Base-by-base conservation (phyloP, 2,329 filamentous ascomycete species). In the Claviceps monticola region DNA sequence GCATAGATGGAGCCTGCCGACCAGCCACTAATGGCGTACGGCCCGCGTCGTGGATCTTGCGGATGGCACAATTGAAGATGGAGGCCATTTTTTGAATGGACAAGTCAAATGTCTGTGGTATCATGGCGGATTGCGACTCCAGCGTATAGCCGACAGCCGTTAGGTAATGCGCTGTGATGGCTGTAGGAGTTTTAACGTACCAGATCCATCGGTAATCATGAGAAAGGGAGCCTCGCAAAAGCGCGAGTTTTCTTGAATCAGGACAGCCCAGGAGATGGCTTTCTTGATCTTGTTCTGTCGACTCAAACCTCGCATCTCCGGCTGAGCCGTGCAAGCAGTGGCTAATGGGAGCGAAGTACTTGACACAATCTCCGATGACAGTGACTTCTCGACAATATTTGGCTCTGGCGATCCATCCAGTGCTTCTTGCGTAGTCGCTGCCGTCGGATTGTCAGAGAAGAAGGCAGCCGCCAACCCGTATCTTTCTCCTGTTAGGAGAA, bases 381-480 rank as follows among this genome's bases (percentile, higher is more conserved):
- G 8, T 2, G 42, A 8, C 42, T 44, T 4, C 6, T 26, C 21
- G 42, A 13, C 4, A 4, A 26, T 44, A 0, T 19, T 16, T 26
- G 5, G 9, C 42, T 14, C 42, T 2, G 21, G 42, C 42, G 42
- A 16, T n/a, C 14, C 42, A 8, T 26, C 13, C 16, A 26, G 21
- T 44, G 42, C 13, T 44, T 44, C 13, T 14, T 3, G 19, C 13
- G 21, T 21, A 13, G 42, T 4, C 2, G 42, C 42, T 14, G n/a
- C 5, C 21, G 42, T 44, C 13, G 13, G 42, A 8, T n/a, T 5
- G 7, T 39, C 37, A n/a, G n/a, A 39, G n/a, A 39, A 14, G n/a
- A 39, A 39, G 7, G 4, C n/a, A n/a, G 37, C 37, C 13, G 64
- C 66, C 39, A 42, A 5, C 8, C 9, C 3, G 3, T 1, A 39